Base-by-base conservation (phyloP, 345 rosid genomes). In the Eucalyptus victrix region DNA sequence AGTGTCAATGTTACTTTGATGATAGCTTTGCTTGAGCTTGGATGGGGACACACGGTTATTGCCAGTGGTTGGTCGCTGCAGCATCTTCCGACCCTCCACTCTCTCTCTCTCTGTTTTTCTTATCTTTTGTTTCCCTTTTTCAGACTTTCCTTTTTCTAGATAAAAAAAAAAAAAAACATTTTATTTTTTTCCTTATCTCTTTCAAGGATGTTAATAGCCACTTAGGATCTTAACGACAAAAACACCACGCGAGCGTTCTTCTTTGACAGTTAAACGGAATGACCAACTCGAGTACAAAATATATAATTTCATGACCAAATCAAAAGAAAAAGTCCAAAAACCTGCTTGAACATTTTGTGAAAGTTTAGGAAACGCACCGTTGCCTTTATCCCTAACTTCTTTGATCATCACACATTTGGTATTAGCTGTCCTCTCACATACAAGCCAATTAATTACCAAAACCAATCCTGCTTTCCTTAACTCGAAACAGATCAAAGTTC, bases 1-100 rank as follows among this genome's bases (percentile, higher is more conserved):
- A 9, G 0, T 56, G 0, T 3, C 2, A 0, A 19, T 19, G 10
- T 1, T 19, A 53, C 5, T 56, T 26, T 5, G 6, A 3, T 65
- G 3, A 32, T 14, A 14, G 2, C 76, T 65, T n/a, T 10, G 3
- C 76, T 16, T 65, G 76, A 65, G 21, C 37, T 65, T 8, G 6
- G 32, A 32, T 65, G 19, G 11, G 37, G 18, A 65, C n/a, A 1
- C 19, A 0, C 0, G 19, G 3, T 14, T 14, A 7, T 65, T 28
- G 37, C 72, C 34, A 0, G 37, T n/a, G 21, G 72, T 15, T 13
- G 72, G 37, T 65, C 21, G 19, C 37, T 16, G 72, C 72, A 5
- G 19, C 72, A 65, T n/a, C 72, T 30, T n/a, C 5, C 2, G 3
- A 30, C 7, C 9, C 72, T 65, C 18, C 10, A 30, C 37, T 32